Evolutionary conservation across 768 basidiomycete genomes (phyloP), one percentile per base, ranked within the genome.

Genomic region (Tephrocybe sp.): DNA sequence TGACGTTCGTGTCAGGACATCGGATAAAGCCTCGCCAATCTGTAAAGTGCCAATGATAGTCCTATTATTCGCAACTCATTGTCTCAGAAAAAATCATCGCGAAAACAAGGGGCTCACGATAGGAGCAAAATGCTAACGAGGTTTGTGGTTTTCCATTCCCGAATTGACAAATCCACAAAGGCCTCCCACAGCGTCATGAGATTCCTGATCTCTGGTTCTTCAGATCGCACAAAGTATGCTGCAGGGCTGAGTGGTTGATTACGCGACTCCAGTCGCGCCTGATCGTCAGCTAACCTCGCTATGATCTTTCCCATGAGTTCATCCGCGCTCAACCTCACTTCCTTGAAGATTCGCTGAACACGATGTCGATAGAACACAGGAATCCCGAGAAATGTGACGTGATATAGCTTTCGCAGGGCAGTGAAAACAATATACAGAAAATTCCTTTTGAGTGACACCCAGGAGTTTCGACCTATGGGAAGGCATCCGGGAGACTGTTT

Each of bases 71-170:
- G n/a, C 21, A 26, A 17, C 1, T 3, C 12, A 32, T 9, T 10
- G 23, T 33, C 6, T 36, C 1, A 20, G 25, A 23, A 24, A 23
- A 42, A 17, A 33, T 40, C 14, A 44, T 21, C 11, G 38, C 17
- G 34, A 36, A 36, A 36, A 4, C 34, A 12, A 36, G 15, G 11
- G 15, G 1, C 74, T 48, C 46, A 78, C 75, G 73, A 73, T 8
- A 73, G 61, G 15, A 78, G 64, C 30, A 90, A 64, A 8, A 85
- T 87, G 12, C 85, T 88, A 14, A 90, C 79, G 18, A 90, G 72
- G 60, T 88, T 88, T 26, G 75, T 51, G 2, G 86, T 88, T 69
- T 88, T 88, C 85, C 85, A 88, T 60, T 89, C 87, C 23, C 80
- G 73, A 57, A 74, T 53, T 20, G 88, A 68, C 0, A 83, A 82